A percentile compares a stretch with the other conserved stretches of the same genome.
phyloP scores from a whole-genome alignment of 257 asterid species.

The Nicotiana knightiana region DNA sequence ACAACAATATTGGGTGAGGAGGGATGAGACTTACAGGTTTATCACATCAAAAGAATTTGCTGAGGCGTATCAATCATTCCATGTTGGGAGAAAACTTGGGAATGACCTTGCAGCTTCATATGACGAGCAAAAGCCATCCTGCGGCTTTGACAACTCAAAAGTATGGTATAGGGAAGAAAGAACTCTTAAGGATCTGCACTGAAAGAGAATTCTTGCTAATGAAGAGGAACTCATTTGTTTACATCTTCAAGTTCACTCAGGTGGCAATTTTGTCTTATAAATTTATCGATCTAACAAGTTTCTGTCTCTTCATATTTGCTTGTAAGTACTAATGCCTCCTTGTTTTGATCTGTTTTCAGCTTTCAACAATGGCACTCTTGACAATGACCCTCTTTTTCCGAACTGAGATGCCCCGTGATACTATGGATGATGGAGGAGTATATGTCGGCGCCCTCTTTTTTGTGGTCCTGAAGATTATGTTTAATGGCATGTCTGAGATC shows the following conservation, averaged over 20 bases:
- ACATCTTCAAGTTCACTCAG: conserved; percentile 21
- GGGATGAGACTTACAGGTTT: conserved; percentile 29
- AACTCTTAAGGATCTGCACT: conserved; percentile 29
- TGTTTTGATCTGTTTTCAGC: conserved; percentile 5
- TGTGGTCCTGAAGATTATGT: conserved; percentile 15
- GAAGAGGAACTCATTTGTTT: conserved; percentile 46
- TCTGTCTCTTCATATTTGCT: neutral
- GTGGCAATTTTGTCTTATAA: neutral
- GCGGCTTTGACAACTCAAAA: conserved; percentile 35
- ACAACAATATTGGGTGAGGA: conserved; percentile 34
- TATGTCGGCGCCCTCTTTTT: conserved; percentile 27
- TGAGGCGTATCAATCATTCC: conserved; percentile 29
- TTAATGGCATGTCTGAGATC: conserved; percentile 36
- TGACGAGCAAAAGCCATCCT: conserved; percentile 37
- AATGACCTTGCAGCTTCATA: conserved; percentile 29
- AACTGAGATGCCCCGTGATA: conserved; percentile 29
- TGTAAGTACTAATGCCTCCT: neutral
- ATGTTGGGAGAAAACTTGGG: conserved; percentile 21
- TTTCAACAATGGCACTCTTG: conserved; percentile 17
- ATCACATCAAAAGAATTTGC: conserved; percentile 31
- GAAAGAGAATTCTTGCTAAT: conserved; percentile 36
- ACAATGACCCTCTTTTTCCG: conserved; percentile 34
- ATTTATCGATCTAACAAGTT: neutral
- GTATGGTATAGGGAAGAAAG: conserved; percentile 27
- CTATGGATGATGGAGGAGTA: conserved; percentile 21